phyloP scores from a whole-genome alignment of 2,329 filamentous ascomycete genomes.

The Ophiocordyceps camponoti-rufipedis region DNA sequence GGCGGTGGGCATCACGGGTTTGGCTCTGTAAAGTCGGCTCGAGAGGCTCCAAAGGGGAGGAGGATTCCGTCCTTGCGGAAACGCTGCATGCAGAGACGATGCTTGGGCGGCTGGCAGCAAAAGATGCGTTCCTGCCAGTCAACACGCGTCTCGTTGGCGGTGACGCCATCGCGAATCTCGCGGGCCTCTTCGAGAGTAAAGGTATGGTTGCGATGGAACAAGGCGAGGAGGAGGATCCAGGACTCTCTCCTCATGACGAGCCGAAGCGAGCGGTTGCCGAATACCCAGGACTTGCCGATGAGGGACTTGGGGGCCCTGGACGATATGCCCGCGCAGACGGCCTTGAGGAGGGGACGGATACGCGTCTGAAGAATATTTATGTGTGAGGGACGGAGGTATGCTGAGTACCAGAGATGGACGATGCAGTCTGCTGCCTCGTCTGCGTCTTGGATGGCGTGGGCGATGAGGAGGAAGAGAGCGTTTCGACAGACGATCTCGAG shows the following conservation, averaged over 20 bases:
- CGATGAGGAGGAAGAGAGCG: background rate
- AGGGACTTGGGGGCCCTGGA: background rate
- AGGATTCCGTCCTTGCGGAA: background rate
- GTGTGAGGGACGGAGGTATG: background rate
- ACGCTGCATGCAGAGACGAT: background rate
- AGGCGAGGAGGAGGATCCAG: background rate
- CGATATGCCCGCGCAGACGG: background rate
- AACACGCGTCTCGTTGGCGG: background rate
- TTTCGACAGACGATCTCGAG: background rate
- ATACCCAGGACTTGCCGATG: background rate
- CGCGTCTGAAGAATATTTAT: background rate
- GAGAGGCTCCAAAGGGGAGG: background rate
- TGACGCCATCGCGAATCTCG: background rate
- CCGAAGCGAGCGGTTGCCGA: background rate
- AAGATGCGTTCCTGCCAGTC: background rate
- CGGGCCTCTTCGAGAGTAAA: background rate
- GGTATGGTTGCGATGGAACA: background rate
- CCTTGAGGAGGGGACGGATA: background rate
- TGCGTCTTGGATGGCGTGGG: background rate
- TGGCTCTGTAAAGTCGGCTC: background rate
- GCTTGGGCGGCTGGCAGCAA: background rate
- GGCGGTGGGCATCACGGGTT: background rate
- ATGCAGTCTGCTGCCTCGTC: background rate
- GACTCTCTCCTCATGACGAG: background rate
- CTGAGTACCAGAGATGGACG: background rate